Conservation (phyloP, 75 land plant species). For the Isoetes taiwanensis region DNA sequence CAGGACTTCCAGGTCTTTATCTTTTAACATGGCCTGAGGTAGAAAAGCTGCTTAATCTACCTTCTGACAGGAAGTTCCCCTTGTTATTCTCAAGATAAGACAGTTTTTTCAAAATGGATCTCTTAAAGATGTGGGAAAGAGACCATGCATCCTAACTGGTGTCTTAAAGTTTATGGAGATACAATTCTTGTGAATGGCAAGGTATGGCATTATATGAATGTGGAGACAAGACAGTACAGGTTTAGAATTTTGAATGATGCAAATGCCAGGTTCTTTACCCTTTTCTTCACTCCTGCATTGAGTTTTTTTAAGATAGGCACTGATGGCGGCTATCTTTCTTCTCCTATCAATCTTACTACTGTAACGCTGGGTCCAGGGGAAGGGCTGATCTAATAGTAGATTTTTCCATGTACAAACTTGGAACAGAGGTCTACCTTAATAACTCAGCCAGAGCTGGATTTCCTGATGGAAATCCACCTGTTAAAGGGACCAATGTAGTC, state of each 20-base stretch:
- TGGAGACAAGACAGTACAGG: neutral
- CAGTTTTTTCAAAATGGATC: no score
- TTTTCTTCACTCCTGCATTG: neutral
- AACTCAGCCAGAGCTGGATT: neutral
- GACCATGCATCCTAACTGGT: conserved; percentile 7
- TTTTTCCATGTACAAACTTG: neutral
- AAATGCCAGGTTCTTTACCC: neutral
- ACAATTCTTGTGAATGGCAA: neutral
- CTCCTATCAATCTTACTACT: neutral
- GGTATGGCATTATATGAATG: conserved; percentile 3
- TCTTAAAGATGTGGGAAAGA: no score
- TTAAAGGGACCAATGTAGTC: no score
- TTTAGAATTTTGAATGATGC: neutral
- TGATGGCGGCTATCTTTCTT: neutral
- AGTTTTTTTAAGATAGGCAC: neutral
- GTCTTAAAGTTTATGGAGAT: neutral
- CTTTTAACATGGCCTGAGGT: neutral
- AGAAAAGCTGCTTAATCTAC: no score
- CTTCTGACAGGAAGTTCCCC: no score
- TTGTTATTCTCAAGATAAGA: no score
- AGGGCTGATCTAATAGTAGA: neutral
- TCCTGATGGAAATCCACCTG: no score
- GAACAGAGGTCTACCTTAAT: neutral
- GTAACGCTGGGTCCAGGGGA: neutral
- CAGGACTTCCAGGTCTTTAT: neutral